Evolutionary conservation across 2,329 filamentous ascomycete genomes (phyloP).

Genomic region (Neonectria ditissima): DNA sequence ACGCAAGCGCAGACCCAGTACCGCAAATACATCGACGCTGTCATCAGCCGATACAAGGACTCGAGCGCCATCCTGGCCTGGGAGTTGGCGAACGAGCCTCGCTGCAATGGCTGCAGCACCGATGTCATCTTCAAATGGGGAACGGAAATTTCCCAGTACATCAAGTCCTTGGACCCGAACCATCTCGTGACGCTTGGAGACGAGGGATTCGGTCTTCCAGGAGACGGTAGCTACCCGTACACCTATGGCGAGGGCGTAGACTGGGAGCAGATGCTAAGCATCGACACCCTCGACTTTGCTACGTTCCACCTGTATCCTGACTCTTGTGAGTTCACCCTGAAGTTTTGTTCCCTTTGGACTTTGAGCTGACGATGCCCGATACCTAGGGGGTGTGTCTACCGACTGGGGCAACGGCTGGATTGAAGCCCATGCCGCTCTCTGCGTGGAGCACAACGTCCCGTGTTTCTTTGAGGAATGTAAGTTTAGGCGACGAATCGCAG

Average conservation of each 20-base stretch:
- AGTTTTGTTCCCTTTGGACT: not conserved
- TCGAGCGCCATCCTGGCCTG: slow-evolving; percentile 65
- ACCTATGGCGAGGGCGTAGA: slow-evolving; percentile 62
- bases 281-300: slow-evolving; percentile 64
- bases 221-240: slow-evolving; percentile 66
- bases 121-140: slow-evolving; percentile 65
- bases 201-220: slow-evolving; percentile 60
- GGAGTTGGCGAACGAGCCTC: slow-evolving; percentile 63
- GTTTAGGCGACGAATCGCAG: slow-evolving; percentile 12
- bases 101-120: slow-evolving; percentile 47
- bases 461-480: slow-evolving; percentile 51
- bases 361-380: not conserved
- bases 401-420: slow-evolving; percentile 35
- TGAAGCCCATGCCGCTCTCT: slow-evolving; percentile 44
- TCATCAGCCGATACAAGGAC: slow-evolving; percentile 61
- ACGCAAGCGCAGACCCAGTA: slow-evolving; percentile 67
- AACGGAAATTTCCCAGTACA: slow-evolving; percentile 61
- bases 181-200: slow-evolving; percentile 74
- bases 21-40: slow-evolving; percentile 62
- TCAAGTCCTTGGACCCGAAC: slow-evolving; percentile 71
- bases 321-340: slow-evolving; percentile 40
- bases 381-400: slow-evolving; percentile 30
- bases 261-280: slow-evolving; percentile 63
- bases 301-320: slow-evolving; percentile 49
- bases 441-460: slow-evolving; percentile 45